Base-by-base conservation (phyloP, 805 yeast genomes). In the Candida morakotiae region DNA sequence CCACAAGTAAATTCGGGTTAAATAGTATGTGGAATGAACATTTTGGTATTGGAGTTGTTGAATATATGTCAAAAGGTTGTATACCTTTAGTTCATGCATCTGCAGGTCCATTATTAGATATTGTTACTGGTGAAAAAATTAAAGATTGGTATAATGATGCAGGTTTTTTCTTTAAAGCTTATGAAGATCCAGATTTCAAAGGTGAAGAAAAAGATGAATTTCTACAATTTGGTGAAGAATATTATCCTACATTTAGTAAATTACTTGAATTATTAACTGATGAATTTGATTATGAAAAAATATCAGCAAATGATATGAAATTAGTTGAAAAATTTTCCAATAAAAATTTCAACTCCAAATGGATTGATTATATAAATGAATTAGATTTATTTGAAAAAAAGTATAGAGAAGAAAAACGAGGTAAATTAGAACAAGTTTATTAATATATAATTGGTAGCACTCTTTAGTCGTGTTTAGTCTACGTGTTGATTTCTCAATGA, bases 11-110 rank as follows among this genome's bases (percentile, higher is more conserved):
- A 18, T 79, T 77, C 51, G 98, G 98, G 4, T 67, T 93, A 27
- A 91, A 93, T 52, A 88, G 95, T 21, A 93, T 93, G 99, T 93
- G 98, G 98, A 93, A 93, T 61, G 99, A 93, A 65, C 99, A 93
- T 64, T 93, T 93, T 58, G 99, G 99, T 14, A 93, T 93, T 51
- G 91, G 96, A 1, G 91, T 93, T 4, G 98, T 93, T 6, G 99
- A 93, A 59, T 87, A 88, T 55, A 69, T 85, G 64, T 81, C 91
- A 2, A 75, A 84, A 38, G 98, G 97, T 0, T 71, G 83, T 19
- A 77, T 93, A 13, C 97, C 98, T 1, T 64, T 93, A 2, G 93
- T 80, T 3, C 98, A 94, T 60, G 94, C 94, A 3, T 83, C 95
- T 37, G 98, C 96, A 0, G 99, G 99, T 1, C 99, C 99, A 8